Evolutionary conservation across 2,329 filamentous ascomycete species (phyloP).

Genomic region (Penicillium sp.): DNA sequence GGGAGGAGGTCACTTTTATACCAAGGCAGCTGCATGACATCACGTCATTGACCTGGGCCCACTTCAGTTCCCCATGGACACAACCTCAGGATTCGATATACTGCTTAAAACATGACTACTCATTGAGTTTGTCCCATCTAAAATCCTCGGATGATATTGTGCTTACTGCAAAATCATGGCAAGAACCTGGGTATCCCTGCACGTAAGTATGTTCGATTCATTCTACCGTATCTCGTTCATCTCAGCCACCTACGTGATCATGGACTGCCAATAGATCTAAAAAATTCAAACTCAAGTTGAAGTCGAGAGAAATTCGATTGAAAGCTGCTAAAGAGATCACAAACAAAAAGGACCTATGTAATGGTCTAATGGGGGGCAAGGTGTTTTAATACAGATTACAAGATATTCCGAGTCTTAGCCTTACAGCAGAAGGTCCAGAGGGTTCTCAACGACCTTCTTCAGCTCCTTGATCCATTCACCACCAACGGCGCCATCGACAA

Average conservation of each 20-base stretch:
- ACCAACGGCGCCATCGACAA: slow-evolving; percentile 93
- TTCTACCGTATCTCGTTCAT: no score
- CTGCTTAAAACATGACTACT: no score
- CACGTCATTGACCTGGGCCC: slow-evolving; percentile 33
- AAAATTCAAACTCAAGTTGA: not conserved
- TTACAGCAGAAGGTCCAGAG: slow-evolving; percentile 89
- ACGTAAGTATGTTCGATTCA: no score
- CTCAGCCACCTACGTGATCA: slow-evolving; percentile 16
- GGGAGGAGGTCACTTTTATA: slow-evolving; percentile 25
- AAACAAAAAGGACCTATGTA: slow-evolving; percentile 28
- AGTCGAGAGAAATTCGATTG: slow-evolving; percentile 28
- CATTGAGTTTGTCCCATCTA: no score
- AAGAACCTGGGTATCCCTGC: no score
- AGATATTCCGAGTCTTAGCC: slow-evolving; percentile 11
- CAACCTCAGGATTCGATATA: not conserved
- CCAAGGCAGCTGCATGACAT: slow-evolving; percentile 29
- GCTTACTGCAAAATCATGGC: no score
- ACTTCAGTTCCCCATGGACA: slow-evolving; percentile 4
- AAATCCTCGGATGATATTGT: no score
- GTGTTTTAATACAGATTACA: slow-evolving; percentile 43
- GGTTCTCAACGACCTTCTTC: slow-evolving; percentile 98
- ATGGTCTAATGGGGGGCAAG: slow-evolving; percentile 26
- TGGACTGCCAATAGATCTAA: not conserved
- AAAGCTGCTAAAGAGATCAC: slow-evolving; percentile 33
- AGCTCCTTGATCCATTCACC: slow-evolving; percentile 95